phyloP scores from a whole-genome alignment of 352 stramenopile genomes.

The Pythium oligandrum region DNA sequence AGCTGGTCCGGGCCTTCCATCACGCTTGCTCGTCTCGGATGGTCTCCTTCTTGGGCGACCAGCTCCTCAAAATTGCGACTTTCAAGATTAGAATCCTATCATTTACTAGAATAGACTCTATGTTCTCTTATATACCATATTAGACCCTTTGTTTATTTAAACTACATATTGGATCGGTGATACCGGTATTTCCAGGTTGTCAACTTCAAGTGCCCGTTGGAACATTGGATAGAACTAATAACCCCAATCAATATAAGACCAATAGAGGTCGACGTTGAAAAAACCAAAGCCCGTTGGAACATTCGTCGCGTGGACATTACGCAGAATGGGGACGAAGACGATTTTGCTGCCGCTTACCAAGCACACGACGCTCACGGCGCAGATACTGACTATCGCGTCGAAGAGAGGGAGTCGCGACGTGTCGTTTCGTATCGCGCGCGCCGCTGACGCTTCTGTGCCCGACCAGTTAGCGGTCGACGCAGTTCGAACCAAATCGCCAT shows the following conservation, averaged over 20 bases:
- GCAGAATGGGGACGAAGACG: slow-evolving; percentile 5
- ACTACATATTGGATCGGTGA: neutral
- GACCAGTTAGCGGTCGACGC: slow-evolving; percentile 9
- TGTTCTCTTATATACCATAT: neutral
- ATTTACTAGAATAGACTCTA: too few relatives aligned
- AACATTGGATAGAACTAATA: neutral
- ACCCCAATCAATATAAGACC: neutral
- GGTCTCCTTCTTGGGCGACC: too few relatives aligned
- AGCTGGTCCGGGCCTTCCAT: slow-evolving; percentile 74
- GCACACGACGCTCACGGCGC: slow-evolving; percentile 7
- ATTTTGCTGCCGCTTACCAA: slow-evolving; percentile 13
- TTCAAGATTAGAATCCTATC: too few relatives aligned
- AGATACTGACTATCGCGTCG: slow-evolving; percentile 4
- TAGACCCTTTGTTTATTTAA: neutral
- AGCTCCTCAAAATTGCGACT: too few relatives aligned
- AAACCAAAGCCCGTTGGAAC: too few relatives aligned
- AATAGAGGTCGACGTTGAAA: too few relatives aligned
- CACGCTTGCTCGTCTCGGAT: too few relatives aligned
- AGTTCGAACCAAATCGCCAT: slow-evolving; percentile 19
- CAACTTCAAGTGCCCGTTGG: too few relatives aligned
- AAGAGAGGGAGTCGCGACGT: neutral
- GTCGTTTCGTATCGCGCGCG: slow-evolving; percentile 20
- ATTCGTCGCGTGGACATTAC: too few relatives aligned
- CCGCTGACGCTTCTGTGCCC: slow-evolving; percentile 2
- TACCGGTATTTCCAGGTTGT: slow-evolving; percentile 4